These are phyloP conservation scores for Xerophyta viscosa DNA, from an alignment of 106 monocot species.

Conservation along the genomic window DNA sequence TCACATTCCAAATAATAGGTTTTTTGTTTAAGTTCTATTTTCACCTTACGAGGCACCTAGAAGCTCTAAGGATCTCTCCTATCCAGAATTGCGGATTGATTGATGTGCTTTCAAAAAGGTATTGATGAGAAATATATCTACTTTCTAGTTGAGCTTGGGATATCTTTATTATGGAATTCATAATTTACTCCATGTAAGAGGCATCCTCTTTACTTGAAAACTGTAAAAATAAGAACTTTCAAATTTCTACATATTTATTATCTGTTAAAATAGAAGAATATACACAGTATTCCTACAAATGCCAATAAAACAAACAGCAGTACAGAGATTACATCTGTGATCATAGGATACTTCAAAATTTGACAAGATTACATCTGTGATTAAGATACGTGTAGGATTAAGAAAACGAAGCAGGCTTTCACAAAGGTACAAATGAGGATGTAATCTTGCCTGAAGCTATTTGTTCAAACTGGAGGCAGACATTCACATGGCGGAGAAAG, in stretches of 20 bases:
- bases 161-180: constrained; percentile 49
- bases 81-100: no score
- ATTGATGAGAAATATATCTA: background rate
- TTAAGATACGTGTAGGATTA: no score
- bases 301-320: background rate
- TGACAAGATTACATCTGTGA: no score
- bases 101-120: no score
- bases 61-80: background rate
- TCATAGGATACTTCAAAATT: background rate
- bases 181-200: constrained; percentile 28
- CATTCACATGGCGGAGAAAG: no score
- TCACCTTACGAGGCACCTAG: background rate
- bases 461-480: no score
- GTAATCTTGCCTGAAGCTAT: no score
- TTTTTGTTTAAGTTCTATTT: background rate
- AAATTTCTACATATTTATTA: constrained; percentile 32
- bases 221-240: constrained; percentile 8
- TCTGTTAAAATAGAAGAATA: constrained; percentile 56
- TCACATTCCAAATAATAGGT: no score
- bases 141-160: constrained; percentile 40
- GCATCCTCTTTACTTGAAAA: constrained; percentile 29
- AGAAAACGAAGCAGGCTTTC: no score
- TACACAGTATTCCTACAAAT: constrained; percentile 51
- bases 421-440: no score
- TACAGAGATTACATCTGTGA: background rate